These are phyloP conservation scores for Tolypocladium paradoxum DNA, from an alignment of 2,329 filamentous ascomycete genomes.

Conservation along the genomic window DNA sequence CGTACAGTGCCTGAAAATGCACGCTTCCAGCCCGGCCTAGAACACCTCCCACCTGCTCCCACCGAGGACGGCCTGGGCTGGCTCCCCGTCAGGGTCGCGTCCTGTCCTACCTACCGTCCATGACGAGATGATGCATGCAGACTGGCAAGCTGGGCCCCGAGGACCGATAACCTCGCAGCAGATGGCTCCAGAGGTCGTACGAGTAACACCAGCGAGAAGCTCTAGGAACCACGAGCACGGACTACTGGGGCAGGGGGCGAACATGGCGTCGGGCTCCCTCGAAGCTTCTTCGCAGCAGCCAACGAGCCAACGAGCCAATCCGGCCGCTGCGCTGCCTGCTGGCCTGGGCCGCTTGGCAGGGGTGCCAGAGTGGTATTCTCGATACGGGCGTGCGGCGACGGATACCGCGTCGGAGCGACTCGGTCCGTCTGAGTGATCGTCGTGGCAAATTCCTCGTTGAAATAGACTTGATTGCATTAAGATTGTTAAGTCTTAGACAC, in stretches of 20 bases:
- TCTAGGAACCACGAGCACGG: too few species aligned
- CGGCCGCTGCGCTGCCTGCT: background rate
- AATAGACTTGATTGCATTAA: constrained; percentile 9
- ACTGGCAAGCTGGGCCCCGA: background rate
- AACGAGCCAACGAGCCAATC: background rate
- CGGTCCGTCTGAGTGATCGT: too few species aligned
- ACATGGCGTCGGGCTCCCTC: background rate
- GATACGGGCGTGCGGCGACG: too few species aligned
- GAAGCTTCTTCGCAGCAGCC: background rate
- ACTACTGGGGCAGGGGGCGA: background rate
- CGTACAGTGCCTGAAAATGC: background rate
- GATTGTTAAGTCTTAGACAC: constrained; percentile 9
- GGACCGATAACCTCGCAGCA: background rate
- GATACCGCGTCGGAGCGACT: too few species aligned
- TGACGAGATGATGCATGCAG: background rate
- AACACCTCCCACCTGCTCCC: background rate
- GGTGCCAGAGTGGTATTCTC: background rate
- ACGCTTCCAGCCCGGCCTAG: background rate
- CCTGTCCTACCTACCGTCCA: background rate
- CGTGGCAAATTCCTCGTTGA: constrained; percentile 2
- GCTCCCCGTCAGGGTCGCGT: background rate
- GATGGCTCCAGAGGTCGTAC: too few species aligned
- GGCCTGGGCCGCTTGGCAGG: background rate
- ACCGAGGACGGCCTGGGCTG: background rate
- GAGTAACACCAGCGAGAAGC: too few species aligned